A percentile compares a stretch with the other conserved stretches of the same genome.
phyloP scores from a whole-genome alignment of 805 yeast species.

The Suhomyces emberorum region DNA sequence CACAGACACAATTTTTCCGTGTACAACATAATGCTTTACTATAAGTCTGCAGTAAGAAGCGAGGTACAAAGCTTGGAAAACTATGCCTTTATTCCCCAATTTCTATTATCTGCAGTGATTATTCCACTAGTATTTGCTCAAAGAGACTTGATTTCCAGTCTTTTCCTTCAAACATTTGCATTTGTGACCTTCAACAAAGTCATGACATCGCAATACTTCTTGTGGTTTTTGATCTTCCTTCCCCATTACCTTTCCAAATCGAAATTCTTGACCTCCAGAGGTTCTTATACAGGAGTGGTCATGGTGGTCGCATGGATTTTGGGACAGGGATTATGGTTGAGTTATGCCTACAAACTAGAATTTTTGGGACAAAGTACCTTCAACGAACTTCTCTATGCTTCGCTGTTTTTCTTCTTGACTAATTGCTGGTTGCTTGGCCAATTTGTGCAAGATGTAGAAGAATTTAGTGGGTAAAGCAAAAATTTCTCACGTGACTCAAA shows the following conservation, averaged over 20 bases:
- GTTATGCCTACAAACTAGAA: slow-evolving; percentile 73
- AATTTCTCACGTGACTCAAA: background rate
- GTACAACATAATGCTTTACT: slow-evolving; percentile 72
- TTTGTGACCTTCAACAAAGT: slow-evolving; percentile 52
- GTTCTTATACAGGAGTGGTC: slow-evolving; percentile 34
- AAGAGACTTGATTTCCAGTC: slow-evolving; percentile 27
- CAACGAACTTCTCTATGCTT: slow-evolving; percentile 52
- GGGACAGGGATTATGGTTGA: slow-evolving; percentile 77
- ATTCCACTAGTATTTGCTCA: slow-evolving; percentile 50
- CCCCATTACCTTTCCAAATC: slow-evolving; percentile 67
- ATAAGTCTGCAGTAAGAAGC: slow-evolving; percentile 42
- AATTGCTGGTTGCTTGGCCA: slow-evolving; percentile 61
- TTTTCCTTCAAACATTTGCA: slow-evolving; percentile 42
- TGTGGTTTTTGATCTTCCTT: slow-evolving; percentile 86
- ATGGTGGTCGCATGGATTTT: slow-evolving; percentile 59
- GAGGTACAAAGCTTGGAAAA: slow-evolving; percentile 36
- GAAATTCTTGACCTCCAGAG: slow-evolving; percentile 16
- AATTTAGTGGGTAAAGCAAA: too few species aligned
- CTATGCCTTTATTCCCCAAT: slow-evolving; percentile 82
- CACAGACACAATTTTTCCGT: slow-evolving; percentile 94
- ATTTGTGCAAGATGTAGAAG: slow-evolving; percentile 39
- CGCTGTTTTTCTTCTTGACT: slow-evolving; percentile 55
- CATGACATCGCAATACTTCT: slow-evolving; percentile 90
- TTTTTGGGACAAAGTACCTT: slow-evolving; percentile 70
- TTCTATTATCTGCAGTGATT: slow-evolving; percentile 53